A percentile compares a stretch with the other conserved stretches of the same genome.
Evolutionary conservation across 1,139 yeast genomes (phyloP).

Genomic region (Arxiozyma bovina): DNA sequence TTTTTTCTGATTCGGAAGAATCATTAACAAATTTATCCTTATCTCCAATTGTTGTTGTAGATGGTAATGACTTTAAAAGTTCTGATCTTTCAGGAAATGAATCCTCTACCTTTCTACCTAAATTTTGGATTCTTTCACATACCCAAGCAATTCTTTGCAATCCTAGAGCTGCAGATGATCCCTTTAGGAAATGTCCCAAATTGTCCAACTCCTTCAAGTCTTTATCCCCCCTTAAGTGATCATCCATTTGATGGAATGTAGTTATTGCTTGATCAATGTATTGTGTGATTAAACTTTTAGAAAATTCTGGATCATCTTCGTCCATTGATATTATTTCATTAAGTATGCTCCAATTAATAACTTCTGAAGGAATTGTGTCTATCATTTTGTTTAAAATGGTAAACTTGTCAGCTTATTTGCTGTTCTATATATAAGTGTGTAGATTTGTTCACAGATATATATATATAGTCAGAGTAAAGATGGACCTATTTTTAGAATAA

Average conservation of each 20-base stretch:
- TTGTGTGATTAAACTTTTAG: constrained; percentile 64
- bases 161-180: constrained; percentile 93
- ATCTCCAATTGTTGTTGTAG: constrained; percentile 12
- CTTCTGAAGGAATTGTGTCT: constrained; percentile 39
- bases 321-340: constrained; percentile 89
- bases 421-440: too few relatives aligned
- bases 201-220: constrained; percentile 58
- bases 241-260: constrained; percentile 66
- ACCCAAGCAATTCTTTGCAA: constrained; percentile 69
- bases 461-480: too few relatives aligned
- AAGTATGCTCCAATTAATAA: constrained; percentile 83
- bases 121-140: constrained; percentile 89
- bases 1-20: constrained; percentile 7
- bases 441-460: too few relatives aligned
- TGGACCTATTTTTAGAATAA: too few relatives aligned
- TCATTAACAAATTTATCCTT: constrained; percentile 4
- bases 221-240: constrained; percentile 35
- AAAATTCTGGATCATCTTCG: constrained; percentile 76
- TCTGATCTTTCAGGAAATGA: constrained; percentile 25
- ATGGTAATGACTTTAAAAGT: constrained; percentile 16
- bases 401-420: not conserved
- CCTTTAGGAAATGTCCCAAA: constrained; percentile 88
- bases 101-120: constrained; percentile 50
- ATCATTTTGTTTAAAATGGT: constrained; percentile 5
- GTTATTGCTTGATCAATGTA: constrained; percentile 84